phyloP scores from a whole-genome alignment of 2,329 filamentous ascomycete species.

The Ramichloridium luteum region DNA sequence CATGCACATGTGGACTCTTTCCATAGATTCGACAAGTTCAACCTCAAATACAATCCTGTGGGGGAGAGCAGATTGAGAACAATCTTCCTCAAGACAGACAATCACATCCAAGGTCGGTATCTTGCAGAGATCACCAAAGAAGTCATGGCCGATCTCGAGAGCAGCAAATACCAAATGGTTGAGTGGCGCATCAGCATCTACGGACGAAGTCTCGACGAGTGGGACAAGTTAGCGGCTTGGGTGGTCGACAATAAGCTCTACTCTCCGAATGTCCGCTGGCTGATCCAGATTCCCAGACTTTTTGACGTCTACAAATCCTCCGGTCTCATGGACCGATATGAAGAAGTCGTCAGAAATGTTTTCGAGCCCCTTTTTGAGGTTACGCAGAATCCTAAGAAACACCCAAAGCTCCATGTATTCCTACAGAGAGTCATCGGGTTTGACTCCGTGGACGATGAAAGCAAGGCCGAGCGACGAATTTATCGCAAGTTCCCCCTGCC shows the following conservation, averaged over 20 bases:
- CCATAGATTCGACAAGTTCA: constrained; percentile 99
- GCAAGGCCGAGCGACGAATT: constrained; percentile 86
- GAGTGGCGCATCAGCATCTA: constrained; percentile 99
- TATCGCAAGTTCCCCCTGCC: constrained; percentile 92
- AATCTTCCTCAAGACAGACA: constrained; percentile 99
- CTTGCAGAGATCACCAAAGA: constrained; percentile 96
- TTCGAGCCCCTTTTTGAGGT: constrained; percentile 93
- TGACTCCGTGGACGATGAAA: constrained; percentile 96
- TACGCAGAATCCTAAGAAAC: constrained; percentile 70
- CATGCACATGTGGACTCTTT: constrained; percentile 97
- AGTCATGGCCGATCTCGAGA: constrained; percentile 91
- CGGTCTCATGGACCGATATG: constrained; percentile 75
- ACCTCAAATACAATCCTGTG: constrained; percentile 95
- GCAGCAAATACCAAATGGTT: constrained; percentile 98
- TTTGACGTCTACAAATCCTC: constrained; percentile 93
- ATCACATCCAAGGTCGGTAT: constrained; percentile 91
- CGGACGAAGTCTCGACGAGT: constrained; percentile 80
- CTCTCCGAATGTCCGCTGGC: constrained; percentile 93
- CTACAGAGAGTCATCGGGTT: constrained; percentile 91
- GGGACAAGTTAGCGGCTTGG: constrained; percentile 96
- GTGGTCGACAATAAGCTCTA: constrained; percentile 97
- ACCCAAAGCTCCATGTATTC: constrained; percentile 90
- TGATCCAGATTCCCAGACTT: constrained; percentile 86
- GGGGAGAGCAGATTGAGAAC: constrained; percentile 89
- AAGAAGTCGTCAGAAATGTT: constrained; percentile 80